Conservation (phyloP, 2,329 filamentous ascomycete species). For the Exophiala oligosperma region DNA sequence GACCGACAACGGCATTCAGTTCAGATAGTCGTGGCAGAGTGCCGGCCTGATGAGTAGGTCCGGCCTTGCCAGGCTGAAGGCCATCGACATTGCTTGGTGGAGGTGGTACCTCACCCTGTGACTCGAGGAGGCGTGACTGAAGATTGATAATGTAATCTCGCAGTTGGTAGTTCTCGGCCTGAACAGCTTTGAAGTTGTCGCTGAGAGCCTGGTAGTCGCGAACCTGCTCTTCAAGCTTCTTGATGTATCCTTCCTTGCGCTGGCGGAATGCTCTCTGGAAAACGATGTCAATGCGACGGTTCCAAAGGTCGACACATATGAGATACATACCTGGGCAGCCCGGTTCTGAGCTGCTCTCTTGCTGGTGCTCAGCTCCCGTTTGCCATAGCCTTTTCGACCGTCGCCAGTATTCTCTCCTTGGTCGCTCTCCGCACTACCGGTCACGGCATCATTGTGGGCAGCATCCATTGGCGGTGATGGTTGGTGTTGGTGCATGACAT, state of each 20-base stretch:
- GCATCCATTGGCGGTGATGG: slow-evolving; percentile 24
- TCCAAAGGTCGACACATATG: neutral
- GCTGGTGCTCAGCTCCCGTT: slow-evolving; percentile 89
- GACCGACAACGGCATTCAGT: slow-evolving; percentile 17
- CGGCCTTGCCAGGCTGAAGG: slow-evolving; percentile 27
- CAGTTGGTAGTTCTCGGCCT: slow-evolving; percentile 85
- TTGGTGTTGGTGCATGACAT: slow-evolving; percentile 22
- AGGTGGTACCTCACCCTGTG: slow-evolving; percentile 74
- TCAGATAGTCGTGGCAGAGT: slow-evolving; percentile 26
- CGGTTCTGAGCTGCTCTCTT: slow-evolving; percentile 96
- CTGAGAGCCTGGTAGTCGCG: slow-evolving; percentile 76
- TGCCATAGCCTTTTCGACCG: slow-evolving; percentile 69
- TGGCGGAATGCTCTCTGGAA: slow-evolving; percentile 89
- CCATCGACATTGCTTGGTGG: slow-evolving; percentile 33
- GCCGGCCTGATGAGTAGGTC: slow-evolving; percentile 18
- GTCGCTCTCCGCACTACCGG: slow-evolving; percentile 42
- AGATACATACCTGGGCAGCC: slow-evolving; percentile 83
- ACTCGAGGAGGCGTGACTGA: slow-evolving; percentile 81
- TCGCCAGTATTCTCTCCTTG: slow-evolving; percentile 49
- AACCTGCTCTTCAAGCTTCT: slow-evolving; percentile 93
- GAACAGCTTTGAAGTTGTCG: slow-evolving; percentile 74
- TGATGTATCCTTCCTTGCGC: slow-evolving; percentile 97
- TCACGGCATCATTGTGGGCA: slow-evolving; percentile 16
- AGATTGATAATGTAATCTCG: slow-evolving; percentile 91
- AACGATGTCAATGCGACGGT: neutral